Base-by-base conservation (phyloP, 2,329 filamentous ascomycete species). In the Talaromyces verruculosus region DNA sequence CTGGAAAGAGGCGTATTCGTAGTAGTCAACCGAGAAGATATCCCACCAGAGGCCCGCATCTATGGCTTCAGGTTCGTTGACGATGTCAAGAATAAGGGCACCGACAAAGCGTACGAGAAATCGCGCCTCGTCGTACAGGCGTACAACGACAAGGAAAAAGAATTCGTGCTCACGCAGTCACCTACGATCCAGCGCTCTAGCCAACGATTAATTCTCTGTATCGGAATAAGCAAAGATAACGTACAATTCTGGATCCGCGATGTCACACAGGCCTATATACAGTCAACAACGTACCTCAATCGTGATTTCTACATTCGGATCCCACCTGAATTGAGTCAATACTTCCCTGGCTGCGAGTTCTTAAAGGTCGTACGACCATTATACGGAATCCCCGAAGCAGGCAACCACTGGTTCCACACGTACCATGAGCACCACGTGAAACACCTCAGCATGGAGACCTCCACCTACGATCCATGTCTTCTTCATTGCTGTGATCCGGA, bases 331-430 rank as follows among this genome's bases (percentile, higher is more conserved):
- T 7, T 30, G 6, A 7, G 5, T 7, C 5, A 30, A 30, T 30
- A 30, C 5, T 30, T 30, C 5, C 35, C 13, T 10, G 11, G 10
- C 1, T 3, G 8, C 5, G 11, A 8, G 0, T 37, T 43, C n/a
- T 7, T 43, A 1, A 51, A 62, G 4, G 19, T 62, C 2, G 8
- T 51, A 2, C 17, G 28, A 22, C 51, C 51, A 13, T 8, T 57
- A 1, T 62, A 62, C 35, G 19, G 43, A 33, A 49, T 62, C 11
- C 60, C 41, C 19, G 11, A 62, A 37, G 25, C 60, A 49, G 25
- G 60, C 13, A 62, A 62, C 30, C 25, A 62, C 43, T 62, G 25
- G 60, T 62, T 62, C 25, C 6, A 6, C 6, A 62, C 22, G 1
- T 62, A 62, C 5, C 19, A 62, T 5, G 1, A 2, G 1, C 25